Evolutionary conservation across 2,329 filamentous ascomycete genomes (phyloP).

Genomic region (Biscogniauxia sp.): DNA sequence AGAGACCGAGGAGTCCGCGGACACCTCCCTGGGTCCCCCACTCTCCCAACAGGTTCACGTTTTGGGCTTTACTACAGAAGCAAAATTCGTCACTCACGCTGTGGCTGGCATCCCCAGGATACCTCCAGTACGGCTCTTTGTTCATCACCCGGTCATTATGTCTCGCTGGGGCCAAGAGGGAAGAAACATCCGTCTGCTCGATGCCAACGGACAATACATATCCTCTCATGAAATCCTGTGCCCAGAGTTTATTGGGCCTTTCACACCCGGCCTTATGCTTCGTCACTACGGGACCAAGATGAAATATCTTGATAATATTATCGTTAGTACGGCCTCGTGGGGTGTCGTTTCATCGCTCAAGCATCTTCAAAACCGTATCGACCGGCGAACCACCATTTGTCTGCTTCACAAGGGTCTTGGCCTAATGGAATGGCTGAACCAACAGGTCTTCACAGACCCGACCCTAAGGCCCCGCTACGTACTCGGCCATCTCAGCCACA

Average conservation of each 20-base stretch:
- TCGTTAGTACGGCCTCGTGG: conserved; percentile 20
- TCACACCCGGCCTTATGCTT: background rate
- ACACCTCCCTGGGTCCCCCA: background rate
- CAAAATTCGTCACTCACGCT: conserved; percentile 64
- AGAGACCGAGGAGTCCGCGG: background rate
- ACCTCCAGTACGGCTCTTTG: conserved; percentile 63
- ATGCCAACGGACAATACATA: conserved; percentile 37
- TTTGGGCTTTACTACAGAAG: conserved; percentile 62
- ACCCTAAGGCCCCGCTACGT: conserved; percentile 71
- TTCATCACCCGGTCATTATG: conserved; percentile 47
- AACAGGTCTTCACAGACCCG: conserved; percentile 66
- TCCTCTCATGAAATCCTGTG: conserved; percentile 22
- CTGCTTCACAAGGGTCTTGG: conserved; percentile 83
- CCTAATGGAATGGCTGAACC: conserved; percentile 73
- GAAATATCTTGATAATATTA: conserved; percentile 24
- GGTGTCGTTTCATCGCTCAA: conserved; percentile 19
- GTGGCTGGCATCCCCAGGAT: conserved; percentile 55
- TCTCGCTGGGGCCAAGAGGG: conserved; percentile 46
- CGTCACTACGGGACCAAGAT: background rate
- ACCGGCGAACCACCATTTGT: conserved; percentile 66
- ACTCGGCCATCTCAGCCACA: conserved; percentile 58
- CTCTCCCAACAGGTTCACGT: conserved; percentile 51
- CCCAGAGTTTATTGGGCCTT: conserved; percentile 19
- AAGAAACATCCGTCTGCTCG: conserved; percentile 43
- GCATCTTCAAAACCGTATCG: conserved; percentile 30